A percentile compares a stretch with the other conserved stretches of the same genome.
These are phyloP conservation scores for Sarocladium brachiariae DNA, from an alignment of 2,329 filamentous ascomycete genomes.

Conservation along the genomic window DNA sequence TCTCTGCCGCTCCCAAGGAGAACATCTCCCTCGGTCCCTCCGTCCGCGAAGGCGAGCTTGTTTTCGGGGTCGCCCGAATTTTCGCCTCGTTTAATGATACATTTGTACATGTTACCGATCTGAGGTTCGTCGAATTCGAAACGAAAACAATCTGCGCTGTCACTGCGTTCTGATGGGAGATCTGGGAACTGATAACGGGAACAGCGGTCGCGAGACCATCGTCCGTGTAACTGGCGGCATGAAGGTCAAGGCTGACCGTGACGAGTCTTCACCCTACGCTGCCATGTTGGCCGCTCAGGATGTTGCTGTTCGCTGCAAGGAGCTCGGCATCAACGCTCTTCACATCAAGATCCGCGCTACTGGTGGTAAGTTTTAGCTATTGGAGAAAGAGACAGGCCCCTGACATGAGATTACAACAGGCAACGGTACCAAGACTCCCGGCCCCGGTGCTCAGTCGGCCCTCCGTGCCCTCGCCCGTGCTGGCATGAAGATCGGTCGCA, in stretches of 20 bases:
- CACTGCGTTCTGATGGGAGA: background rate
- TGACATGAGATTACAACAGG: conserved; percentile 36
- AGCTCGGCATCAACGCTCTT: conserved; percentile 75
- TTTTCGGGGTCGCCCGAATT: conserved; percentile 59
- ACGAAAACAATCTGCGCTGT: background rate
- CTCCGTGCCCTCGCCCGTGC: conserved; percentile 98
- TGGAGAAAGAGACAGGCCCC: conserved; percentile 10
- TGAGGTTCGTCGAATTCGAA: conserved; percentile 43
- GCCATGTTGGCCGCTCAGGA: conserved; percentile 99
- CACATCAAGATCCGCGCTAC: conserved; percentile 99
- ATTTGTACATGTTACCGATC: conserved; percentile 99
- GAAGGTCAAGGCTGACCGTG: conserved; percentile 99
- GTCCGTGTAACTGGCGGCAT: conserved; percentile 99
- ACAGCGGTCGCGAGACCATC: conserved; percentile 98
- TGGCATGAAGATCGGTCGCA: conserved; percentile 99
- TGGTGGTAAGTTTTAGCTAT: conserved; percentile 50
- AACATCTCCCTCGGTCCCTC: conserved; percentile 98
- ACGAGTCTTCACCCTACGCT: conserved; percentile 99
- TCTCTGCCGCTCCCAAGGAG: conserved; percentile 77
- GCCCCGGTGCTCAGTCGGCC: conserved; percentile 96
- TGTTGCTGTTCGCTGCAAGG: conserved; percentile 78
- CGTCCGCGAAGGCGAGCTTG: conserved; percentile 94
- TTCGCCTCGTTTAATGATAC: conserved; percentile 89
- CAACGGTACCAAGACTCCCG: conserved; percentile 99
- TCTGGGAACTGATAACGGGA: conserved; percentile 36